Percentiles rank a stretch among this genome's conserved stretches.
Evolutionary conservation across 371 early-diverging fungal species (phyloP).

Genomic region (Apophysomyces sp.): DNA sequence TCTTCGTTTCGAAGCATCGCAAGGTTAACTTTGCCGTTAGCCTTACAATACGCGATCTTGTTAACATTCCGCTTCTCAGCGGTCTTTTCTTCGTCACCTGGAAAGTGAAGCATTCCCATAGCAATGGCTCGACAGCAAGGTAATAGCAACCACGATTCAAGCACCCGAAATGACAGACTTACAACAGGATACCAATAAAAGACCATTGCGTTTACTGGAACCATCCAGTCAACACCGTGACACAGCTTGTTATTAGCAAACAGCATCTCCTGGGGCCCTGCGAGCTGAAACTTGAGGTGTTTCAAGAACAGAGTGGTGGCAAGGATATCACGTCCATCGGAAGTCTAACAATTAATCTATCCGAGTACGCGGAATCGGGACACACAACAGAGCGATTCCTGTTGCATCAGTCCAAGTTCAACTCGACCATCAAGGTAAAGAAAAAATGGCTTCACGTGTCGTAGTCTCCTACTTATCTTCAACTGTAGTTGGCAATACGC

Average conservation of each 20-base stretch:
- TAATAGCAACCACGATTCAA: slow-evolving; percentile 7
- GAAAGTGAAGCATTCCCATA: slow-evolving; percentile 50
- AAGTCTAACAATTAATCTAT: slow-evolving; percentile 37
- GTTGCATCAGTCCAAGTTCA: slow-evolving; percentile 46
- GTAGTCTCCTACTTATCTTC: neutral
- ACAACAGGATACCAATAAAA: slow-evolving; percentile 50
- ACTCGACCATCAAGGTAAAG: slow-evolving; percentile 47
- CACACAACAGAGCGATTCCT: slow-evolving; percentile 37
- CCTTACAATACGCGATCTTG: slow-evolving; percentile 26
- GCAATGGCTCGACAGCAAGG: slow-evolving; percentile 50
- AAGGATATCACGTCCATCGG: slow-evolving; percentile 57
- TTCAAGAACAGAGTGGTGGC: slow-evolving; percentile 62
- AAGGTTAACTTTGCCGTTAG: slow-evolving; percentile 27
- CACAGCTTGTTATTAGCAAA: slow-evolving; percentile 54
- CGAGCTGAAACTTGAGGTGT: slow-evolving; percentile 54
- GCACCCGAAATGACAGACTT: neutral
- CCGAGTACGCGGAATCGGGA: slow-evolving; percentile 47
- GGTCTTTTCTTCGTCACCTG: slow-evolving; percentile 68
- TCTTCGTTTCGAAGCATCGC: slow-evolving; percentile 31
- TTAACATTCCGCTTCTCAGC: slow-evolving; percentile 57
- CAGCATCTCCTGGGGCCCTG: slow-evolving; percentile 57
- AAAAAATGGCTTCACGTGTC: neutral
- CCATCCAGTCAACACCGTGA: slow-evolving; percentile 35
- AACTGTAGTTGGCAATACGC: slow-evolving; percentile 42
- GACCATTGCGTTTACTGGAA: slow-evolving; percentile 59